Conservation (phyloP, 1,284 basidiomycete genomes). For the Cryptococcus depauperatus region DNA sequence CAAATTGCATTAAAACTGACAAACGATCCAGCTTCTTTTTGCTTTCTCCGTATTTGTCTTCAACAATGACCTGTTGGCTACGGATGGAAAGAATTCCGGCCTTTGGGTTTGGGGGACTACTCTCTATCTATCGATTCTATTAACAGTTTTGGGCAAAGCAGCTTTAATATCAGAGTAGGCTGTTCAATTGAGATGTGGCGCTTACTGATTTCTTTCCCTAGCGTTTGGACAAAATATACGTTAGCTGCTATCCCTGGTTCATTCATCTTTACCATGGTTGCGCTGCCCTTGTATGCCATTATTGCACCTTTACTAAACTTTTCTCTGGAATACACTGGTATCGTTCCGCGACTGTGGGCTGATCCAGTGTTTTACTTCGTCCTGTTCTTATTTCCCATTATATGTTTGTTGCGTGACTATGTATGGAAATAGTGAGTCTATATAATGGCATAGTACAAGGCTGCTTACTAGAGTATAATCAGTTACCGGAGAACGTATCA, state of each 20-base stretch:
- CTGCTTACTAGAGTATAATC: conserved; percentile 3
- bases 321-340: conserved; percentile 78
- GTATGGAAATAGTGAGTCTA: conserved; percentile 83
- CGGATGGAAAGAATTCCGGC: conserved; percentile 72
- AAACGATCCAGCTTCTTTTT: conserved; percentile 59
- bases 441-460: neutral
- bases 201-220: conserved; percentile 34
- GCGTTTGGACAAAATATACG: conserved; percentile 99
- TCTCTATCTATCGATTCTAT: conserved; percentile 80
- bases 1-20: neutral
- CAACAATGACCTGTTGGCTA: conserved; percentile 79
- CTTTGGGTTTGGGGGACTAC: conserved; percentile 99
- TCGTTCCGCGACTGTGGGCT: conserved; percentile 81
- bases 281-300: conserved; percentile 82
- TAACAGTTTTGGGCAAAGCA: conserved; percentile 95
- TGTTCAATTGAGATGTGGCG: neutral
- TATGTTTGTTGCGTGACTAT: conserved; percentile 85
- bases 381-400: conserved; percentile 74
- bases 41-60: conserved; percentile 83
- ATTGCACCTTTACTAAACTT: conserved; percentile 77
- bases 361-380: conserved; percentile 83
- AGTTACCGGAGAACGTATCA: conserved; percentile 85
- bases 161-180: conserved; percentile 93
- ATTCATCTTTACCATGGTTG: conserved; percentile 87
- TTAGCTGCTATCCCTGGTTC: conserved; percentile 94